Evolutionary conservation across 2,329 filamentous ascomycete genomes (phyloP).

Genomic region (Hortaea werneckii): DNA sequence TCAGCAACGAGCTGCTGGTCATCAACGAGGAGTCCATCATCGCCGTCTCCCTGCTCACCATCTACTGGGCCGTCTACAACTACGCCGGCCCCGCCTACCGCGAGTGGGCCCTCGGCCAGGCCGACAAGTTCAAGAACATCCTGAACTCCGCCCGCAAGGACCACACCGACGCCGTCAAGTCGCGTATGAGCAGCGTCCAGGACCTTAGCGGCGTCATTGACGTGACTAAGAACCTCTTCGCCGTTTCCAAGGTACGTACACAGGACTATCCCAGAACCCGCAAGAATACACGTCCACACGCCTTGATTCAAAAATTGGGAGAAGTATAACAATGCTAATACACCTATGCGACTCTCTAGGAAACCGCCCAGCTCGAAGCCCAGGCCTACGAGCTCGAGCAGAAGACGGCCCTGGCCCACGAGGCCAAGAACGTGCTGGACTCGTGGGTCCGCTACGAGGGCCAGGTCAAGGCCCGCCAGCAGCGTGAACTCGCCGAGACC

Average conservation of each 20-base stretch:
- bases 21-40: constrained; percentile 98
- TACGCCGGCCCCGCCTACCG: constrained; percentile 87
- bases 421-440: constrained; percentile 92
- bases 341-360: no score
- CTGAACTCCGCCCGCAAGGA: constrained; percentile 88
- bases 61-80: constrained; percentile 87
- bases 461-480: constrained; percentile 98
- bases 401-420: constrained; percentile 77
- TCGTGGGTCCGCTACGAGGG: constrained; percentile 98
- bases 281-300: no score
- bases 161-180: constrained; percentile 92
- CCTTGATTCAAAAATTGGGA: no score
- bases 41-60: constrained; percentile 80
- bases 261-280: no score
- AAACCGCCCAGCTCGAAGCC: constrained; percentile 93
- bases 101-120: constrained; percentile 83
- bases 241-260: constrained; percentile 96
- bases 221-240: constrained; percentile 92
- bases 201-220: constrained; percentile 92
- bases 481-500: constrained; percentile 84
- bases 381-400: constrained; percentile 97
- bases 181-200: constrained; percentile 85
- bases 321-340: no score
- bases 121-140: constrained; percentile 87
- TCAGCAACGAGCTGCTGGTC: constrained; percentile 99